Evolutionary conservation across 129 eudicot genomes (phyloP), one percentile per base, ranked within the genome.

Genomic region (Centella asiatica): DNA sequence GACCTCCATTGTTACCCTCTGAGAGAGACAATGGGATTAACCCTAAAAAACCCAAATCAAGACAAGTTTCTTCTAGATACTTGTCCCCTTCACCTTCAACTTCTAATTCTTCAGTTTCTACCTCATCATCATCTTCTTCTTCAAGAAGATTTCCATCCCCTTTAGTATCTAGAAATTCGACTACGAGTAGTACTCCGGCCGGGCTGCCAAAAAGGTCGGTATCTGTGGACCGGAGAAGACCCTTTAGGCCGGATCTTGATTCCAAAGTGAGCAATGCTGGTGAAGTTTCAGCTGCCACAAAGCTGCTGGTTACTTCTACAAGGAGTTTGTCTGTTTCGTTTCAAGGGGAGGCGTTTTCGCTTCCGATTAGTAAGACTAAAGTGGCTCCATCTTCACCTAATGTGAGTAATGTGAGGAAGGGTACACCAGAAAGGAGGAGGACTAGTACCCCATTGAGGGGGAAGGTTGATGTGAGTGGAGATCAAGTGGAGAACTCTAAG

Each of bases 301-400:
- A 84, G 82, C 78, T 87, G 32, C 69, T 92, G 59, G 85, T 92
- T 2, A 92, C 98, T 33, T 87, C 96, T 27, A 87, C 94, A 6
- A 64, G 96, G 74, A 87, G 98, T 64, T 74, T 92, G 12, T 87
- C 98, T 0, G 98, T 92, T 57, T 92, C 98, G 11, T 92, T 92
- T 62, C 98, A 87, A 71, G 98, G 98, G 27, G 94, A 85, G 44
- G 70, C 94, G 11, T 92, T 84, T 77, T 87, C 98, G 6, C 68
- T 92, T 5, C 98, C 98, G 47, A 60, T 92, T 79, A 84, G 98
- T 64, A 92, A 92, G 70, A 82, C 95, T 15, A 92, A 92, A 74
- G 84, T 81, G 48, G 82, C 90, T 46, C 84, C 90, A 8, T 17
- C 67, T 26, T 72, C 87, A 5, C 81, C 87, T 23, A 80, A 73